Evolutionary conservation across 805 yeast species (phyloP).

Genomic region (Ogataea parapolymorpha): DNA sequence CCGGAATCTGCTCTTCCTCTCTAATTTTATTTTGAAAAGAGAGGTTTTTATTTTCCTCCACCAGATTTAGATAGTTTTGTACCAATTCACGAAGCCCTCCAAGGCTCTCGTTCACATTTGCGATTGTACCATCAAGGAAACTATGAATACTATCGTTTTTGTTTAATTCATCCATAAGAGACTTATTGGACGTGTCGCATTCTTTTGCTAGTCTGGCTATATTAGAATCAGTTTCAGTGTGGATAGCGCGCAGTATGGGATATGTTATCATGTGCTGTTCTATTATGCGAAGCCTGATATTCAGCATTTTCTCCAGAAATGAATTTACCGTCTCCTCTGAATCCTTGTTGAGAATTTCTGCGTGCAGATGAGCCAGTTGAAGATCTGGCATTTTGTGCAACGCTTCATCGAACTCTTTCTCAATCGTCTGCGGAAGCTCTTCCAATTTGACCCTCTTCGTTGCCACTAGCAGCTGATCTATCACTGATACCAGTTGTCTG

Average conservation of each 20-base stretch:
- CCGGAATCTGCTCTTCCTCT: slow-evolving; percentile 14
- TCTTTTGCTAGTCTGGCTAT: slow-evolving; percentile 8
- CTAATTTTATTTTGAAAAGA: slow-evolving; percentile 13
- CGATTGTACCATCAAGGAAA: not conserved
- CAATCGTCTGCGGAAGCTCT: slow-evolving; percentile 5
- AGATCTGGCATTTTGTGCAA: slow-evolving; percentile 12
- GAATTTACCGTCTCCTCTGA: slow-evolving; percentile 8
- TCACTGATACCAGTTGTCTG: slow-evolving; percentile 27
- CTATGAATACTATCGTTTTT: slow-evolving; percentile 1
- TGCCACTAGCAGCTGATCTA: slow-evolving; percentile 33
- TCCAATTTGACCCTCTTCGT: slow-evolving; percentile 11
- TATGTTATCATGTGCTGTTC: slow-evolving; percentile 26
- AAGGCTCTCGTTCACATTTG: slow-evolving; percentile 2
- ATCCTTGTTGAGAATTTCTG: slow-evolving; percentile 2
- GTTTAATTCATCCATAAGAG: slow-evolving; percentile 4
- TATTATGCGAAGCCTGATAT: slow-evolving; percentile 17
- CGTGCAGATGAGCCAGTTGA: slow-evolving; percentile 12
- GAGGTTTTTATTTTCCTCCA: slow-evolving; percentile 16
- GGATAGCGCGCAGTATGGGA: slow-evolving; percentile 21
- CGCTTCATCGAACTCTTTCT: slow-evolving; percentile 3
- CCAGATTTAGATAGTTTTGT: slow-evolving; percentile 9
- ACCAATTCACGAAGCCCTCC: slow-evolving; percentile 9
- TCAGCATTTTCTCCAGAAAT: slow-evolving; percentile 19
- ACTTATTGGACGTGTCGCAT: slow-evolving; percentile 14
- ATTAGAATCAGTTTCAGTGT: slow-evolving; percentile 16